A percentile compares a stretch with the other conserved stretches of the same genome.
Conservation (phyloP, 176 grass and related monocot genomes). For the Carex myosuroides region DNA sequence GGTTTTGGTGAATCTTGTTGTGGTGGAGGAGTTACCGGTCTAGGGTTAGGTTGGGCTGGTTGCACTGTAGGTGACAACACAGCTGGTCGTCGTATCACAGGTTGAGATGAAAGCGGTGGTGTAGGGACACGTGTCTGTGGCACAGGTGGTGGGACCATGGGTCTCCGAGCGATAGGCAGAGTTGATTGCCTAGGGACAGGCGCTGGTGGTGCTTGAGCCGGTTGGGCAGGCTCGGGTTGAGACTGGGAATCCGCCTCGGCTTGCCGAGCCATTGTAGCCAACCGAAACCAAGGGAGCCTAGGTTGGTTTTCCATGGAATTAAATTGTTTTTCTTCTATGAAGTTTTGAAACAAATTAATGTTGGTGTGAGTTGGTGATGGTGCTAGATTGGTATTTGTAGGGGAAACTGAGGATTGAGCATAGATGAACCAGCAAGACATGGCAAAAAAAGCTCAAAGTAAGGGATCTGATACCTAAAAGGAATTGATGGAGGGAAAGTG, state of each 20-base stretch:
- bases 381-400: constrained; percentile 27
- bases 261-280: constrained; percentile 20
- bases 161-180: background rate
- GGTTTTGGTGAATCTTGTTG: background rate
- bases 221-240: background rate
- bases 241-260: background rate
- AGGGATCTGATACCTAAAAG: constrained; percentile 20
- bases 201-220: background rate
- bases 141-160: background rate
- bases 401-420: background rate
- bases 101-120: background rate
- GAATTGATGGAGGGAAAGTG: constrained; percentile 12
- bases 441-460: constrained; percentile 5
- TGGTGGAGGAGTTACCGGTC: background rate
- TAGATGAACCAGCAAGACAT: constrained; percentile 14
- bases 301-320: constrained; percentile 27
- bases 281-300: constrained; percentile 27
- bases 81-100: background rate
- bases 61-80: background rate
- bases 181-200: background rate
- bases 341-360: background rate
- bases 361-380: background rate
- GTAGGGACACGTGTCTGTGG: background rate
- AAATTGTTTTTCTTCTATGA: background rate
- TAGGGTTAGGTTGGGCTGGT: background rate